These are phyloP conservation scores for Angophora floribunda DNA, from an alignment of 345 rosid species.

Conservation along the genomic window DNA sequence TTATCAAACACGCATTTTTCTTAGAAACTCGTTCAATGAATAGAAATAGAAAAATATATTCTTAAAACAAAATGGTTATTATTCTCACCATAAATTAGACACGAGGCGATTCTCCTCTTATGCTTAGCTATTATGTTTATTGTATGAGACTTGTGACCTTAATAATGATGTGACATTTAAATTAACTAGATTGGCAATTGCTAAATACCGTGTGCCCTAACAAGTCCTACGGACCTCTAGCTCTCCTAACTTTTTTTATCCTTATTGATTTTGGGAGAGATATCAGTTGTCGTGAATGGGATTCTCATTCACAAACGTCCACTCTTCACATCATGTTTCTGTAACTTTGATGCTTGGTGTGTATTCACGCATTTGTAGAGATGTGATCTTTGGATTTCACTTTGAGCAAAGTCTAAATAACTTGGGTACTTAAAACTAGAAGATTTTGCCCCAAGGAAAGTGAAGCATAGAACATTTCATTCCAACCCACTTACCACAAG, in stretches of 20 bases:
- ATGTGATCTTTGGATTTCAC: neutral
- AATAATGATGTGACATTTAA: neutral
- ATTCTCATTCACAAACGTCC: fast-evolving
- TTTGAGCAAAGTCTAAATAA: no score
- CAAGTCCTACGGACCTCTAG: no score
- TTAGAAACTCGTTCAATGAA: no score
- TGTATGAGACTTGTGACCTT: no score
- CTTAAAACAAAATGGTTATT: no score
- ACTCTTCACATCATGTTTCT: fast-evolving
- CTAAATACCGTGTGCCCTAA: neutral
- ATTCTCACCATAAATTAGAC: no score
- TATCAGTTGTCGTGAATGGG: fast-evolving
- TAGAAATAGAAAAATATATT: no score
- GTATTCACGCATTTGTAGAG: fast-evolving
- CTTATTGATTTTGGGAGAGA: neutral
- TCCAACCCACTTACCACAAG: no score
- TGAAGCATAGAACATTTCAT: no score
- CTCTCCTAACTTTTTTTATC: neutral
- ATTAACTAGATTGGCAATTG: neutral
- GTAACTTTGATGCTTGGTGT: fast-evolving
- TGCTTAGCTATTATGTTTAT: neutral
- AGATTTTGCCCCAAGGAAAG: no score
- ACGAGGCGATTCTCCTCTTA: neutral
- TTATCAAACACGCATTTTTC: no score
- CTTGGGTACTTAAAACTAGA: no score